phyloP scores from a whole-genome alignment of 139 green algal genomes.

The Auxenochlorella pyrenoidosa region DNA sequence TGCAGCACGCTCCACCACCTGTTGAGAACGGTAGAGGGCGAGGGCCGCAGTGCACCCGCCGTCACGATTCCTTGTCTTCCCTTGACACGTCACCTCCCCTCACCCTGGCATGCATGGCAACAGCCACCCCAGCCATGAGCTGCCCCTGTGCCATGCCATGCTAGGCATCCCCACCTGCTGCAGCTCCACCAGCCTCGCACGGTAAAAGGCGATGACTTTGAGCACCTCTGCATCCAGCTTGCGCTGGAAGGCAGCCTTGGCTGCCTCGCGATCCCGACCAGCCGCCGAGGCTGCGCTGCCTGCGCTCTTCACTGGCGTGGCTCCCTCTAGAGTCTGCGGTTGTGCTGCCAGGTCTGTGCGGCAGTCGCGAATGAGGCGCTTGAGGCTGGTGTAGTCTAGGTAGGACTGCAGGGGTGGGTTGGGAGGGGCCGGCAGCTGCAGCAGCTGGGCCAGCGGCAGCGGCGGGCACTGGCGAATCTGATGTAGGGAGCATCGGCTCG shows the following conservation, averaged over 20 bases:
- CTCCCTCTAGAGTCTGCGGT: background rate
- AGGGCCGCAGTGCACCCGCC: no score
- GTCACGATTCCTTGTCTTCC: no score
- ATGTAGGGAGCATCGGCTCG: background rate
- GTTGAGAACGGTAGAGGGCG: no score
- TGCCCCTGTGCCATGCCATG: no score
- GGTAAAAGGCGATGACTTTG: conserved; percentile 12
- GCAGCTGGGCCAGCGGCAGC: background rate
- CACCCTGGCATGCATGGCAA: no score
- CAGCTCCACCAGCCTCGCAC: background rate
- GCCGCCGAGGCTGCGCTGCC: background rate
- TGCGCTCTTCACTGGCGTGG: no score
- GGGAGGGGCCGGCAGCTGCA: background rate
- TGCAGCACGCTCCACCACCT: no score
- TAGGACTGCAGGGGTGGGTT: background rate
- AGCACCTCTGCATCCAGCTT: conserved; percentile 19
- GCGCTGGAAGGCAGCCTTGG: conserved; percentile 11
- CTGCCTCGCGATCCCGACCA: background rate
- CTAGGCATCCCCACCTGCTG: background rate
- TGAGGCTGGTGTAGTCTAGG: background rate
- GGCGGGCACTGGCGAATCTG: no score
- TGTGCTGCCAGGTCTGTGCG: background rate
- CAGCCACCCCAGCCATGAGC: no score
- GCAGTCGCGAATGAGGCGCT: background rate
- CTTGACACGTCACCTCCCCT: no score